Conservation (phyloP, 306 rosid species). For the Trifolium pratense region DNA sequence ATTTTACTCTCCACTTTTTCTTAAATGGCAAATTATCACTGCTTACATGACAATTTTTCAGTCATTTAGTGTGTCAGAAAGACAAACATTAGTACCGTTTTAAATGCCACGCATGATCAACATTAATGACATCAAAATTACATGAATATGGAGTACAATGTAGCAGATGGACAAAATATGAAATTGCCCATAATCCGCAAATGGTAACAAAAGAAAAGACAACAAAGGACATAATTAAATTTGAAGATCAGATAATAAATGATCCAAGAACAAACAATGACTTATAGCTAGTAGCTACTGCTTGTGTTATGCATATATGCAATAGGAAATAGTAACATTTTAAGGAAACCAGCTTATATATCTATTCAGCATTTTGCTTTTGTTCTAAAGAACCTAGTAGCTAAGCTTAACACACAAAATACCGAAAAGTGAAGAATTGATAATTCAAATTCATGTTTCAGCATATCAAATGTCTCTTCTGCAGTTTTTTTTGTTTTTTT, state of each 20-base stretch:
- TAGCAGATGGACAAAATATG: background rate
- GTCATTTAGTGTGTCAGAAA: background rate
- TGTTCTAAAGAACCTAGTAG: too few species aligned
- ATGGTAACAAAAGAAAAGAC: background rate
- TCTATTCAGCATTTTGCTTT: background rate
- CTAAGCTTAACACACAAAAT: too few species aligned
- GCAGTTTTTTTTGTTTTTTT: too few species aligned
- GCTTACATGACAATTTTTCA: slow-evolving; percentile 5
- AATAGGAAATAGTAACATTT: background rate
- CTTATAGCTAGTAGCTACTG: background rate
- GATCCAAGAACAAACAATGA: slow-evolving; percentile 3
- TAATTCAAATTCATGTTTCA: too few species aligned
- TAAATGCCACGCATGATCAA: background rate
- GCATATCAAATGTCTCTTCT: too few species aligned
- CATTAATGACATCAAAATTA: background rate
- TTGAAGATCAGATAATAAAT: background rate
- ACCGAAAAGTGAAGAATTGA: too few species aligned
- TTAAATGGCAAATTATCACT: background rate
- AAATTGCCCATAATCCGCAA: background rate
- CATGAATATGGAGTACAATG: background rate
- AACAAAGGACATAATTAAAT: background rate
- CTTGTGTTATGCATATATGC: background rate
- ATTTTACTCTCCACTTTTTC: slow-evolving; percentile 10
- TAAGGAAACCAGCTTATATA: background rate
- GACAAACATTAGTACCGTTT: slow-evolving; percentile 16